Evolutionary conservation across 2,329 filamentous ascomycete species (phyloP), one percentile per base, ranked within the genome.

Genomic region (Penicillium sp.): DNA sequence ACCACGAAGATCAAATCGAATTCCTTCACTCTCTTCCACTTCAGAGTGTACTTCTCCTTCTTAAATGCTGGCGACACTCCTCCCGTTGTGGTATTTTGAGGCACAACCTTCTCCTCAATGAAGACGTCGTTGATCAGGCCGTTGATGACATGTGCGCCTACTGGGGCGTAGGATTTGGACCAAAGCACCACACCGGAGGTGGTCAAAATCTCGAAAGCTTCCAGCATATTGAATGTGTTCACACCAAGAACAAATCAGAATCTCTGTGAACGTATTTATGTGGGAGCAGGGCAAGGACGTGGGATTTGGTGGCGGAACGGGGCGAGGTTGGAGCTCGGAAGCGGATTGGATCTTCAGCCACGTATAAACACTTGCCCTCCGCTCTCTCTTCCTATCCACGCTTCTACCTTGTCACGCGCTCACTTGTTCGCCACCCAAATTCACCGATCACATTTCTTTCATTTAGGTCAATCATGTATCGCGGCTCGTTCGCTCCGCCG

Each of bases 181-280:
- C 94, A 99, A 51, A 99, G 84, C 54, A 99, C 94, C 59, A 99
- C 92, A 53, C 94, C 94, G 3, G 92, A 96, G 36, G 93, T 96
- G 56, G 93, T 97, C 57, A 99, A 77, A 62, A 99, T 94, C 76
- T 99, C 93, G 73, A 99, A 99, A 14, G 90, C 88, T 79, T 99
- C 94, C 76, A 99, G 79, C 93, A 97, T 97, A 54, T 63, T 54
- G 40, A 45, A 7, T 38, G n/a, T 14, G 16, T 27, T 45, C 22
- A 10, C 11, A 21, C n/a, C 36, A 36, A 7, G 13, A 43, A 24
- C 36, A 16, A 56, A 55, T 34, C 18, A 39, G 34, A 36, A n/a
- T 16, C 60, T 50, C 44, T 32, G 50, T 54, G 51, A 49, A 49
- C 18, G 46, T 38, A 27, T 27, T 27, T 6, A 27, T 27, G 24